Conservation (phyloP, 345 rosid species). For the Cardiospermum halicacabum region DNA sequence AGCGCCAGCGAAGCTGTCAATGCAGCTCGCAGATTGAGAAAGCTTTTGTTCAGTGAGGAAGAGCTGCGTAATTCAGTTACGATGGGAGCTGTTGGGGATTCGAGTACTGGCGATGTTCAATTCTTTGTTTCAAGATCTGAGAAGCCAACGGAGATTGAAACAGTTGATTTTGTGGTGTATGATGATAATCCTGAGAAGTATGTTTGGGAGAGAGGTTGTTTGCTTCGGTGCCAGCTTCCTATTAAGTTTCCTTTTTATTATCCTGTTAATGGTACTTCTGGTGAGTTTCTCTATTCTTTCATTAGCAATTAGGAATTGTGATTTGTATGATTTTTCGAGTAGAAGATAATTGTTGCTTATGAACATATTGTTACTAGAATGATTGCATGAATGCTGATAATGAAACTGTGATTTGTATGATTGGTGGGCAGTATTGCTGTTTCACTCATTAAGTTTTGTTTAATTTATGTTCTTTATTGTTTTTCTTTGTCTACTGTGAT, state of each 20-base stretch:
- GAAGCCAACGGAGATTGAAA: conserved; percentile 30
- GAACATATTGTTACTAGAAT: not conserved
- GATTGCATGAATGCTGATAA: not conserved
- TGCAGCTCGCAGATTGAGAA: conserved; percentile 51
- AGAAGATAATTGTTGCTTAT: not conserved
- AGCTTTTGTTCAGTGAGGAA: conserved; percentile 38
- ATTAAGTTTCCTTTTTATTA: conserved; percentile 61
- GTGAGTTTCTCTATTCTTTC: conserved; percentile 25
- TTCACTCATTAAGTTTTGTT: too few species aligned
- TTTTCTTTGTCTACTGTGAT: too few species aligned
- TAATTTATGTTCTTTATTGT: too few species aligned
- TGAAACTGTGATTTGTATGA: too few species aligned
- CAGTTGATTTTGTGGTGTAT: conserved; percentile 48
- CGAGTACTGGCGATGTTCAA: conserved; percentile 31
- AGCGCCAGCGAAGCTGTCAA: conserved; percentile 46
- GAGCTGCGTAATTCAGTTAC: conserved; percentile 27
- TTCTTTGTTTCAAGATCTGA: conserved; percentile 51
- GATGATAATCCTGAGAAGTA: conserved; percentile 56
- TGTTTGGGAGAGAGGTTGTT: conserved; percentile 83
- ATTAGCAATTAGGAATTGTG: not conserved
- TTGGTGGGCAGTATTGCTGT: too few species aligned
- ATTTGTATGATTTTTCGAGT: not conserved
- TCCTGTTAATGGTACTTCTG: conserved; percentile 45
- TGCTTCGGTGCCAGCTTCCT: conserved; percentile 71
- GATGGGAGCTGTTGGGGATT: conserved; percentile 67